phyloP scores from a whole-genome alignment of 2,329 filamentous ascomycete genomes.

The Claviceps digitariae region DNA sequence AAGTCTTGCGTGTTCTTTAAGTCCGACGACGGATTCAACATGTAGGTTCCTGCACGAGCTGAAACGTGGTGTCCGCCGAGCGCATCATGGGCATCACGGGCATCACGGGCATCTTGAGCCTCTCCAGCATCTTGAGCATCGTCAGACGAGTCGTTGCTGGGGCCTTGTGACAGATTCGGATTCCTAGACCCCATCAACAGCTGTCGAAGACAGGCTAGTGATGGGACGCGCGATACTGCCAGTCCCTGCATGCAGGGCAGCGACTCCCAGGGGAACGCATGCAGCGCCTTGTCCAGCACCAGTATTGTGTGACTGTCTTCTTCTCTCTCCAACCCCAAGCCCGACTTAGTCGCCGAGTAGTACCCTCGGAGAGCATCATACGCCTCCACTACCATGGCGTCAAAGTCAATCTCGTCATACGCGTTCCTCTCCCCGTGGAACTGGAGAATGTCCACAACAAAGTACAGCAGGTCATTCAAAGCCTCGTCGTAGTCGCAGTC shows the following conservation, averaged over 20 bases:
- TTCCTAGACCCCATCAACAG: conserved; percentile 49
- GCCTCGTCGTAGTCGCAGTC: conserved; percentile 71
- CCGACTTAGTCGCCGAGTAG: conserved; percentile 37
- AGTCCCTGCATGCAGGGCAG: conserved; percentile 69
- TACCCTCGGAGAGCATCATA: conserved; percentile 74
- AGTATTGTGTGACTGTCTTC: conserved; percentile 61
- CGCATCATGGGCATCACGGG: not conserved
- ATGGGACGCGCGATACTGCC: conserved; percentile 79
- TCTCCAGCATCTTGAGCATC: not conserved
- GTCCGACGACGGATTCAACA: conserved; percentile 82
- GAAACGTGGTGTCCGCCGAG: conserved; percentile 40
- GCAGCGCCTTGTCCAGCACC: conserved; percentile 80
- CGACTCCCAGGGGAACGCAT: conserved; percentile 92
- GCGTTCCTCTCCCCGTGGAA: conserved; percentile 95
- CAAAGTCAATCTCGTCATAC: conserved; percentile 96
- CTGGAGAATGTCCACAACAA: conserved; percentile 89
- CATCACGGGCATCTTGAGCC: not conserved
- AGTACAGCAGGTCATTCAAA: conserved; percentile 86
- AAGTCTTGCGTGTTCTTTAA: conserved; percentile 64
- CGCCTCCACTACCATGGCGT: conserved; percentile 77
- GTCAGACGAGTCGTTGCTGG: conserved; percentile 1
- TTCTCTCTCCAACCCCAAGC: conserved; percentile 21
- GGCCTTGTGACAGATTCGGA: conserved; percentile 4
- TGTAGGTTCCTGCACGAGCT: conserved; percentile 50
- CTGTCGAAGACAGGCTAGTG: conserved; percentile 66